phyloP scores from a whole-genome alignment of 352 stramenopile genomes.

The Thraustochytrium aureum region DNA sequence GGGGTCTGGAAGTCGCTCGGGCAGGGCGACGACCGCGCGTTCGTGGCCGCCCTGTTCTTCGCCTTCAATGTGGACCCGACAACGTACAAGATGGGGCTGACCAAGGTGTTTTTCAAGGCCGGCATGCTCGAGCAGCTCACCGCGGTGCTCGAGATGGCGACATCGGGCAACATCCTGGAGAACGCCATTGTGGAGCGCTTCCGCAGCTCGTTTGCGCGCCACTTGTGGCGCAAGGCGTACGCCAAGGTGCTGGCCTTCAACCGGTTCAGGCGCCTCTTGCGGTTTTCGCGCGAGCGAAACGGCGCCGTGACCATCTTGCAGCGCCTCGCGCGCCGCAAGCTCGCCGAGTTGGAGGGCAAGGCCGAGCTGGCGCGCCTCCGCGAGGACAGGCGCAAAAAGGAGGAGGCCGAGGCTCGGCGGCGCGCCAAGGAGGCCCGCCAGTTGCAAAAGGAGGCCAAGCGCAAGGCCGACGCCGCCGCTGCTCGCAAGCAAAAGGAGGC shows the following conservation, averaged over 20 bases:
- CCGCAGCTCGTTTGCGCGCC: conserved; percentile 25
- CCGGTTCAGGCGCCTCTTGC: conserved; percentile 27
- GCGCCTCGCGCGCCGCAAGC: conserved; percentile 34
- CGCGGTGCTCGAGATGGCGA: conserved; percentile 37
- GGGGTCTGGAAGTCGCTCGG: conserved; percentile 12
- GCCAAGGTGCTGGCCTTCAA: conserved; percentile 36
- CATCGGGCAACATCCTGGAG: neutral
- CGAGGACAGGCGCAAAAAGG: conserved; percentile 39
- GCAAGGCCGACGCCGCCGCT: conserved; percentile 41
- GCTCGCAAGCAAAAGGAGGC: conserved; percentile 22
- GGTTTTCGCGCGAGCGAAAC: conserved; percentile 30
- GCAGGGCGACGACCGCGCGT: neutral
- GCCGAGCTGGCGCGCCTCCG: conserved; percentile 44
- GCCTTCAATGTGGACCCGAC: conserved; percentile 49
- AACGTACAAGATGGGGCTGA: conserved; percentile 52
- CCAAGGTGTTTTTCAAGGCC: conserved; percentile 51
- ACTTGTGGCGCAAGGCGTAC: conserved; percentile 14
- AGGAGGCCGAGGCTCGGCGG: conserved; percentile 24
- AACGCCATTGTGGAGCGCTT: conserved; percentile 25
- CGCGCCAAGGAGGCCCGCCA: conserved; percentile 1
- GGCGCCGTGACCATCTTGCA: conserved; percentile 27
- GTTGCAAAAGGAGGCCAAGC: conserved; percentile 35
- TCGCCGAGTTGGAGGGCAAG: conserved; percentile 42
- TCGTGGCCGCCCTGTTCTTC: conserved; percentile 49
- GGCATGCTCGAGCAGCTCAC: conserved; percentile 53